Conservation (phyloP, 106 monocot genomes). For the Apostasia shenzhenica region DNA sequence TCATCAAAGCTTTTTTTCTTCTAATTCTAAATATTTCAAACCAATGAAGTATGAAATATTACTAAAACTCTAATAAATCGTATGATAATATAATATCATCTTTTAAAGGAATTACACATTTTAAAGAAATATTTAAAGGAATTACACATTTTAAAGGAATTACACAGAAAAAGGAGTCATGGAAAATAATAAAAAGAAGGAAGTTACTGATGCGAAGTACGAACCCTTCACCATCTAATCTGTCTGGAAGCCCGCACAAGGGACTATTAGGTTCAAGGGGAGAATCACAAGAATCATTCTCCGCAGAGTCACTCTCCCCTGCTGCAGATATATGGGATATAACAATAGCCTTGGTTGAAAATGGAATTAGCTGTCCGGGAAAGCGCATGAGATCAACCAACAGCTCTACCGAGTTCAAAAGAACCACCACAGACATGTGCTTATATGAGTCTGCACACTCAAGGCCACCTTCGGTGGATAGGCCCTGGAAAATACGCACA, state of each 20-base stretch:
- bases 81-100: no score
- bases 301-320: slow-evolving; percentile 96
- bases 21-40: no score
- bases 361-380: slow-evolving; percentile 95
- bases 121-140: not conserved
- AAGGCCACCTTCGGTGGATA: slow-evolving; percentile 72
- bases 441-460: slow-evolving; percentile 75
- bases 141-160: not conserved
- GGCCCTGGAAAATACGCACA: slow-evolving; percentile 37
- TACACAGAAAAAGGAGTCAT: not conserved
- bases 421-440: slow-evolving; percentile 91
- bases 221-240: slow-evolving; percentile 58
- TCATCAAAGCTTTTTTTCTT: no score
- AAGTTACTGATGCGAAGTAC: not conserved
- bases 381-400: slow-evolving; percentile 98
- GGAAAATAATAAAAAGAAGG: no score
- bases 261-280: slow-evolving; percentile 99
- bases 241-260: slow-evolving; percentile 58
- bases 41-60: no score
- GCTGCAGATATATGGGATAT: slow-evolving; percentile 81
- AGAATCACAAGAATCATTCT: slow-evolving; percentile 99
- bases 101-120: no score
- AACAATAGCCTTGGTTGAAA: slow-evolving; percentile 78
- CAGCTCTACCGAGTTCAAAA: slow-evolving; percentile 70
- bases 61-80: no score